Conservation (phyloP, 352 stramenopile genomes). For the Elongisporangium anandrum region DNA sequence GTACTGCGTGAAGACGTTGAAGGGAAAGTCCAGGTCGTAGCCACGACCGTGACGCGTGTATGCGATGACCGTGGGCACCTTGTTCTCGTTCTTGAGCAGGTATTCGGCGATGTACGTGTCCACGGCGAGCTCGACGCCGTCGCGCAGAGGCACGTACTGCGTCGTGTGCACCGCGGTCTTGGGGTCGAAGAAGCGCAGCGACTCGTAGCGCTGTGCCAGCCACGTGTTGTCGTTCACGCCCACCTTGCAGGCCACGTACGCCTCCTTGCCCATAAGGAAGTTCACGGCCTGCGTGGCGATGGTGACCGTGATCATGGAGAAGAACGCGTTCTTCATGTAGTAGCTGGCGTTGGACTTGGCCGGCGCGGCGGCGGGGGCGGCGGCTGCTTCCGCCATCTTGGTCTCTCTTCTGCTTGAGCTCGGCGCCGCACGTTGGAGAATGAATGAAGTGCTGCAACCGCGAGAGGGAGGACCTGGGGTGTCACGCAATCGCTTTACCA, state of each 20-base stretch:
- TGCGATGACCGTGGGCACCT: conserved; percentile 66
- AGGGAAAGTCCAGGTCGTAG: conserved; percentile 77
- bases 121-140: conserved; percentile 67
- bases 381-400: conserved; percentile 27
- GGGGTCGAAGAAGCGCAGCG: conserved; percentile 72
- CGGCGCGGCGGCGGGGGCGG: conserved; percentile 7
- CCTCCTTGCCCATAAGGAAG: conserved; percentile 60
- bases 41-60: conserved; percentile 74
- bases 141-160: conserved; percentile 69
- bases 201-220: conserved; percentile 63
- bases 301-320: conserved; percentile 72
- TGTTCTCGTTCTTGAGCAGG: conserved; percentile 48
- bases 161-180: conserved; percentile 62
- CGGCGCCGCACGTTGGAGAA: too few relatives aligned
- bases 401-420: too few relatives aligned
- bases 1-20: conserved; percentile 65
- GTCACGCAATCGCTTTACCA: too few relatives aligned
- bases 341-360: conserved; percentile 40
- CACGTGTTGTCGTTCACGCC: conserved; percentile 79
- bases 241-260: conserved; percentile 44
- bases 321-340: conserved; percentile 72
- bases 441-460: too few relatives aligned
- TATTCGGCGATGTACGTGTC: conserved; percentile 73
- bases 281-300: conserved; percentile 47
- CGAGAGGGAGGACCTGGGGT: too few relatives aligned